These are phyloP conservation scores for Ceratobasidium sp. DNA, from an alignment of 1,284 basidiomycete genomes.

Conservation along the genomic window DNA sequence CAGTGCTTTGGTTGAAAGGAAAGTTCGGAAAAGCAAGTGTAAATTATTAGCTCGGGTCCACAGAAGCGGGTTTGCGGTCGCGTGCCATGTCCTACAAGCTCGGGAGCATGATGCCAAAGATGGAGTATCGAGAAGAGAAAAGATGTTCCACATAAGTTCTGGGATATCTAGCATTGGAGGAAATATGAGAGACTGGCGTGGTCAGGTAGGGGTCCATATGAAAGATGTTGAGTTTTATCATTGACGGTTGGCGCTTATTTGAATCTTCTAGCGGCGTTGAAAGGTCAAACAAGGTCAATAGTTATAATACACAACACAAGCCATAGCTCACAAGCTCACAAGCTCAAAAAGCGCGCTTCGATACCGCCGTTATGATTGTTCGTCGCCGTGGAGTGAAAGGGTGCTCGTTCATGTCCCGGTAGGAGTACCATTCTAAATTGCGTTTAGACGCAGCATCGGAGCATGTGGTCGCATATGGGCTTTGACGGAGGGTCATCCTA, in stretches of 20 bases:
- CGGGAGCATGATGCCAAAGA: too few species aligned
- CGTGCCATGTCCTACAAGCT: too few species aligned
- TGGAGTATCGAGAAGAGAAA: too few species aligned
- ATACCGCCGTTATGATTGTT: background rate
- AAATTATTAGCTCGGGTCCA: too few species aligned
- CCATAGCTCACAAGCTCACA: background rate
- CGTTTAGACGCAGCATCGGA: background rate
- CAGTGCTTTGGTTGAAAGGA: too few species aligned
- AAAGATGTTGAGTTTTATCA: background rate
- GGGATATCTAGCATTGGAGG: too few species aligned
- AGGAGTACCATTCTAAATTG: constrained; percentile 11
- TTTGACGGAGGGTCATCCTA: constrained; percentile 8
- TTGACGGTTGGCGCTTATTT: background rate
- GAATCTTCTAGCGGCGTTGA: background rate
- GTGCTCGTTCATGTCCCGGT: constrained; percentile 7
- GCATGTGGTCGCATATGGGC: background rate
- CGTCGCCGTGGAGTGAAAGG: background rate
- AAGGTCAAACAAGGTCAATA: background rate
- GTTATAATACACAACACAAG: background rate
- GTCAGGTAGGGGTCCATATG: background rate
- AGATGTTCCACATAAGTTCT: too few species aligned
- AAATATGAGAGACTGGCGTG: background rate
- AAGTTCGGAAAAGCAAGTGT: too few species aligned
- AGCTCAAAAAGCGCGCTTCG: background rate
- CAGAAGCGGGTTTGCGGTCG: too few species aligned